Evolutionary conservation across 257 asterid genomes (phyloP), one percentile per base, ranked within the genome.

Genomic region (Cinchona pubescens): DNA sequence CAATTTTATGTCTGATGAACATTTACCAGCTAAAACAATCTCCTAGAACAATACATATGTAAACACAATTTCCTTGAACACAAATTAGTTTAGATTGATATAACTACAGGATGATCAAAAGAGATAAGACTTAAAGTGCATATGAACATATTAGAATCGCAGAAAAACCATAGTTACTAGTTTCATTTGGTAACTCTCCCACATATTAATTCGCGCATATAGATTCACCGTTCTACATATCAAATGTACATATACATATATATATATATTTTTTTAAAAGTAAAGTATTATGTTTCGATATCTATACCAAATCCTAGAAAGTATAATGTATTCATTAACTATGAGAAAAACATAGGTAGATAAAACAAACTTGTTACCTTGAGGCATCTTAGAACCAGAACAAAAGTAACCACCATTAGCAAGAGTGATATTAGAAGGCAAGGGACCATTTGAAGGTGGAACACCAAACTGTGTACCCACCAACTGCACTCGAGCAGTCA

Each of bases 391-490:
- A 13, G 82, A 72, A 77, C 42, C 74, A 30, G 69, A 67, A 73
- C 96, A 91, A 21, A 8, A 71, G 66, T 81, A 91, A 14, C 96
- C 92, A 74, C 86, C 92, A 65, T 89, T 88, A 40, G 83, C 89
- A 37, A 91, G 90, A 37, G 79, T 81, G 38, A 91, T 67, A 25
- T 81, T 89, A 30, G 68, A 79, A 59, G 92, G 97, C 88, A 89
- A 32, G 2, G 95, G 87, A 70, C 63, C 69, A 35, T 21, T 66
- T 5, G 88, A 86, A 48, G 76, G 71, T 32, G 82, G 83, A 27
- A 83, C 90, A 3, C 96, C 97, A 45, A 86, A 89, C 83, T 83
- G 85, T 0, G 97, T 91, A 8, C 97, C 96, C 71, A 82, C 77
- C 83, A 91, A 60, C 18, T 83, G 78, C 34, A 91, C 82, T 71